A percentile compares a stretch with the other conserved stretches of the same genome.
phyloP scores from a whole-genome alignment of 352 stramenopile species.

The Thraustochytrium sp. region DNA sequence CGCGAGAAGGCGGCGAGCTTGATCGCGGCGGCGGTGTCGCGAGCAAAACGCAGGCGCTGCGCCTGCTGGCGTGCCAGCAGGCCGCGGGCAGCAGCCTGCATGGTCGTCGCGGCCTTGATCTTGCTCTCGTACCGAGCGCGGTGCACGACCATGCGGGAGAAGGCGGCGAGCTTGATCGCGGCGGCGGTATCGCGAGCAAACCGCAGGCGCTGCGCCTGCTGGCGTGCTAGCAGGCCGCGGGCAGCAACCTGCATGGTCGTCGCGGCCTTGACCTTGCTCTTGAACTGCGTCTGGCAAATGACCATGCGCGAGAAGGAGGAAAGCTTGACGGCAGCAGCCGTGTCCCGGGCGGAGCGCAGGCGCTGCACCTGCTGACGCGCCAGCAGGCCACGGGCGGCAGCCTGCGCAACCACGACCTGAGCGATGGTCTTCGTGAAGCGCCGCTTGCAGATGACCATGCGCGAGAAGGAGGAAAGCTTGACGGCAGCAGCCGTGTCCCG shows the following conservation, averaged over 20 bases:
- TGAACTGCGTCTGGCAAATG: not conserved
- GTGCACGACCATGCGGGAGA: not conserved
- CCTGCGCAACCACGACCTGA: not conserved
- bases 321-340: too few species aligned
- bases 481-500: not conserved
- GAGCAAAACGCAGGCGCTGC: too few species aligned
- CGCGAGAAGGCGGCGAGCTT: not conserved
- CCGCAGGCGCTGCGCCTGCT: not conserved
- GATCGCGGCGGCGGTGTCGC: too few species aligned
- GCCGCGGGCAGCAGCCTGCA: conserved; percentile 9
- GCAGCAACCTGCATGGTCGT: not conserved
- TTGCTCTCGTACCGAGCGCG: not conserved
- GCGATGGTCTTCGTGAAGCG: not conserved
- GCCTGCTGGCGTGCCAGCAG: not conserved
- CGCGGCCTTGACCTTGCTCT: not conserved
- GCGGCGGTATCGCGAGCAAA: not conserved
- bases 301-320: not conserved
- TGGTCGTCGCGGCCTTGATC: not conserved
- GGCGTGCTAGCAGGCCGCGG: not conserved
- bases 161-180: not conserved
- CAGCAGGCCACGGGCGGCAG: not conserved
- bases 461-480: not conserved
- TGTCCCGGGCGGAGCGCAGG: too few species aligned
- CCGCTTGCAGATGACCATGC: not conserved
- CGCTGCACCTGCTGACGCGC: not conserved